Percentiles rank a stretch among this genome's conserved stretches.
Conservation (phyloP, 805 yeast species). For the Yamadazyma nakazawae region DNA sequence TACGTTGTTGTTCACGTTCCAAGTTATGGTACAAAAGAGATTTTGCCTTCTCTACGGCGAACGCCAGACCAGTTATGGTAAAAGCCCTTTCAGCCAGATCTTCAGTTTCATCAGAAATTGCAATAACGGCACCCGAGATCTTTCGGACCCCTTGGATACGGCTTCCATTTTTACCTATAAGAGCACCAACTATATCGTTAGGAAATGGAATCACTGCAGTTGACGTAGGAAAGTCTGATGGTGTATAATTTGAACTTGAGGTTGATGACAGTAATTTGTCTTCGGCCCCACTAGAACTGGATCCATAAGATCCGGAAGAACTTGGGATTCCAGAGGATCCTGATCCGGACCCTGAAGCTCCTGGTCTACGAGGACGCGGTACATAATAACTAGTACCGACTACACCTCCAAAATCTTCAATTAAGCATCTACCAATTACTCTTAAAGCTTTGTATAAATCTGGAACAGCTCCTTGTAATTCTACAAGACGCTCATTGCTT, state of each 20-base stretch:
- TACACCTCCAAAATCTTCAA: conserved; percentile 69
- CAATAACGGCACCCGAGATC: conserved; percentile 72
- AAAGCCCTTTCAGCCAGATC: conserved; percentile 64
- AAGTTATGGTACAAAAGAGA: conserved; percentile 54
- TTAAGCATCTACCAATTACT: conserved; percentile 63
- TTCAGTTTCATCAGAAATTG: conserved; percentile 67
- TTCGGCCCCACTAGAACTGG: not conserved
- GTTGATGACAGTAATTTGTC: not conserved
- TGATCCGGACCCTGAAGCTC: not conserved
- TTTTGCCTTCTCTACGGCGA: conserved; percentile 57
- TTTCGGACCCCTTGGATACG: conserved; percentile 84
- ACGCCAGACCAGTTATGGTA: conserved; percentile 61
- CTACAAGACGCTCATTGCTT: conserved; percentile 83
- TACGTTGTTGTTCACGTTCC: conserved; percentile 46
- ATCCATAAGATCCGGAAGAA: not conserved
- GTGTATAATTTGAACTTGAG: not conserved
- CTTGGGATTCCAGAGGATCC: not conserved
- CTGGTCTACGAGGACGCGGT: conserved; percentile 29
- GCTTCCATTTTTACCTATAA: conserved; percentile 82
- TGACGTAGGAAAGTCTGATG: not conserved
- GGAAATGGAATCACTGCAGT: conserved; percentile 58
- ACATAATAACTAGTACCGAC: conserved; percentile 62
- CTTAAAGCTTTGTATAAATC: conserved; percentile 55
- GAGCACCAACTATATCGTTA: conserved; percentile 81
- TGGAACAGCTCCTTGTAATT: conserved; percentile 75